A percentile compares a stretch with the other conserved stretches of the same genome.
Evolutionary conservation across 441 rosid genomes (phyloP).

Genomic region (Pelargonium citronellum): DNA sequence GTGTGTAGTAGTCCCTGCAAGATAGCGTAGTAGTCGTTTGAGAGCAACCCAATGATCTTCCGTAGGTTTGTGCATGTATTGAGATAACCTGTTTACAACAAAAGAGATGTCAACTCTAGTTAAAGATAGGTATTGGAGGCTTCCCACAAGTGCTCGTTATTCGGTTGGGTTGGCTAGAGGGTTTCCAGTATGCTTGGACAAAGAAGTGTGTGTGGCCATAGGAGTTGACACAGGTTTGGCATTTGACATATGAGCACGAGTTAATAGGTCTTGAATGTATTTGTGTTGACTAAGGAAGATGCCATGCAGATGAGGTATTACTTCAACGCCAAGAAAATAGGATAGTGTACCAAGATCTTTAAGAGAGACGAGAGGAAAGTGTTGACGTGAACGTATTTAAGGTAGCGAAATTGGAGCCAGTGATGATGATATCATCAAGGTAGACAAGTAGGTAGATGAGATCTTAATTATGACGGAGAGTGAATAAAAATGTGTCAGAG

Average conservation of each 20-base stretch:
- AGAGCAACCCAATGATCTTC: neutral
- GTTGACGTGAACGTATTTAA: neutral
- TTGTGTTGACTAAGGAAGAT: neutral
- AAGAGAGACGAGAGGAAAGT: neutral
- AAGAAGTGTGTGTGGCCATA: neutral
- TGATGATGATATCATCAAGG: neutral
- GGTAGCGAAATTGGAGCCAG: neutral
- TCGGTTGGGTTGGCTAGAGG: neutral
- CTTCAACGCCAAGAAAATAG: neutral
- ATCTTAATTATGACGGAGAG: neutral
- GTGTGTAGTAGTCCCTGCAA: neutral
- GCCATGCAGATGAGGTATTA: neutral
- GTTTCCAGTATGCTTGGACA: neutral
- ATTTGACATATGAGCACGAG: neutral
- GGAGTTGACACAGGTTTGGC: neutral
- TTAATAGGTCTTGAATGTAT: neutral
- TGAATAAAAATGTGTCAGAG: neutral
- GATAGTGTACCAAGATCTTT: slow-evolving; percentile 2
- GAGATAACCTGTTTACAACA: neutral
- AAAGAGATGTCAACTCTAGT: neutral
- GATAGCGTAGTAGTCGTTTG: neutral
- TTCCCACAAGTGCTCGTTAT: neutral
- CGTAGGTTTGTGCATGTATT: slow-evolving; percentile 1
- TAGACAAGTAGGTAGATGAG: neutral
- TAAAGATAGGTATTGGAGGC: neutral